Base-by-base conservation (phyloP, 805 yeast species). In the Suhomyces canberraensis region DNA sequence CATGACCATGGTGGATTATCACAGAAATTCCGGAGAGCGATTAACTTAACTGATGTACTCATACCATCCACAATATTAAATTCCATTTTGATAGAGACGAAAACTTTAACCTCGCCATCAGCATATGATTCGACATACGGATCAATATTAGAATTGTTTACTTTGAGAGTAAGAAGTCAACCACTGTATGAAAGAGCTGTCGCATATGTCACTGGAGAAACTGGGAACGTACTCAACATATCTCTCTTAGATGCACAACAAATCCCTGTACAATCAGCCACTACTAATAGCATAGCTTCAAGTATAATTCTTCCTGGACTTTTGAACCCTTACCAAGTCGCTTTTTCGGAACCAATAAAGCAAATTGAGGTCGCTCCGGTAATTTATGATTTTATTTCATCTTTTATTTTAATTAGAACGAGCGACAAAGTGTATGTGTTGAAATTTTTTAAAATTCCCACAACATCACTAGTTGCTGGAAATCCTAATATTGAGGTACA, bases 81-180 rank as follows among this genome's bases (percentile, higher is more conserved):
- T 20, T 42, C 54, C 8, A 42, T 42, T 20, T 42, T 48, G 27
- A 48, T 45, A 17, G 64, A 60, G 41, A 54, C 67, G 8, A 43
- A 45, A 20, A 36, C 54, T 0, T 45, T 61, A 11, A 42, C 50
- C 3, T 54, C 64, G 7, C 32, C 44, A 2, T 33, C 47, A 17
- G 51, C 64, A 5, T 58, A 55, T 41, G 72, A 67, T 44, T 71
- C 73, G 4, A 58, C 66, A 1, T 50, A 41, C 31, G 68, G 68
- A 0, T 33, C 47, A 2, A 16, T 58, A 3, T 35, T 65, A 5
- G 37, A 46, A 5, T 36, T 50, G 8, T 54, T 51, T 30, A 46
- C 48, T 9, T 11, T 56, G 1, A 25, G 47, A 20, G 27, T 24
- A 8, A 42, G 41, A 14, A 35, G 27, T 16, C 41, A 40, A 7